Evolutionary conservation across 345 rosid genomes (phyloP).

Genomic region (Barbarea vulgaris): DNA sequence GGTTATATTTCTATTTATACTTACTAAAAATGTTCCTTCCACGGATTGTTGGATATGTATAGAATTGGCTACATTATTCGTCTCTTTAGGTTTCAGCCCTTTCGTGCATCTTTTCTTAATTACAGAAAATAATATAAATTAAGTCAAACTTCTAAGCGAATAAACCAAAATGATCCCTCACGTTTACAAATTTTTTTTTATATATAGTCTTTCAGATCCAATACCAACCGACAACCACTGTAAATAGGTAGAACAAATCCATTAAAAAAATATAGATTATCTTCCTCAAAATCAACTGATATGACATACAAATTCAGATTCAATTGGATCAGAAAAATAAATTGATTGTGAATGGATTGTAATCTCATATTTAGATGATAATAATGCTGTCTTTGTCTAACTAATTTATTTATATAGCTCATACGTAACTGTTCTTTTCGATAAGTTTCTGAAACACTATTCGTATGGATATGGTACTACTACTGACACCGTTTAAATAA

Average conservation of each 20-base stretch:
- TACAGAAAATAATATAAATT: not conserved
- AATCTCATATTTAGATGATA: not conserved
- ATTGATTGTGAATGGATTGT: too few species aligned
- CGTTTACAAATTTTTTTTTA: not conserved
- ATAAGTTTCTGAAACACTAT: not conserved
- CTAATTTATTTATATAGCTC: not conserved
- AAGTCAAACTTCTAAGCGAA: not conserved
- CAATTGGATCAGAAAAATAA: too few species aligned
- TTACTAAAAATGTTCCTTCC: not conserved
- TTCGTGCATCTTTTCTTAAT: not conserved
- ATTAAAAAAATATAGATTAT: not conserved
- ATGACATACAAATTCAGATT: not conserved
- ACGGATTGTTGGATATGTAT: constrained; percentile 9
- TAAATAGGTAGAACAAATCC: not conserved
- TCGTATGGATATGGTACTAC: not conserved
- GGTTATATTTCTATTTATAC: constrained; percentile 6
- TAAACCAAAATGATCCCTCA: constrained; percentile 15
- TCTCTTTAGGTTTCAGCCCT: constrained; percentile 14
- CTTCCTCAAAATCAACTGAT: not conserved
- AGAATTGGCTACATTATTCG: constrained; percentile 1
- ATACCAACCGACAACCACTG: not conserved
- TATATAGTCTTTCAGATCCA: not conserved
- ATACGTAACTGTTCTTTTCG: not conserved
- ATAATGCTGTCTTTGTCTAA: not conserved
- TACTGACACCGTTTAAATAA: not conserved